Conservation (phyloP, 2,329 filamentous ascomycete genomes). For the Arthrobotrys musiformis region DNA sequence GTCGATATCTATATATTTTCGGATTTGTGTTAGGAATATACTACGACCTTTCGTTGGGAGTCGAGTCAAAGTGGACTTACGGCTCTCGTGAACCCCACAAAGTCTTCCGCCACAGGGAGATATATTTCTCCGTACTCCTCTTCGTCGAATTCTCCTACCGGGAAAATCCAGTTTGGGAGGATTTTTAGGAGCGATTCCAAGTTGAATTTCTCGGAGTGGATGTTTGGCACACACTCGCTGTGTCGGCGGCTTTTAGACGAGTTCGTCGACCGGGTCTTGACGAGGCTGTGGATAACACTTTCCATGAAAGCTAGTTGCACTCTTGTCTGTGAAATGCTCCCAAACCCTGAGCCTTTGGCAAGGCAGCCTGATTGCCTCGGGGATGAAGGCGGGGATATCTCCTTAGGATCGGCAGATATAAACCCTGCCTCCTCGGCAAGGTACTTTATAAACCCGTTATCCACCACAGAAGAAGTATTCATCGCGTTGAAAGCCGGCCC, state of each 20-base stretch:
- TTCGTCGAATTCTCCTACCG: conserved; percentile 16
- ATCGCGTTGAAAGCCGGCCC: neutral
- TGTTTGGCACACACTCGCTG: neutral
- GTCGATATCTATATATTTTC: neutral
- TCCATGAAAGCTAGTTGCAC: conserved; percentile 5
- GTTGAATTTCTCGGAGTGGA: neutral
- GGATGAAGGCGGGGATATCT: neutral
- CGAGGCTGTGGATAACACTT: neutral
- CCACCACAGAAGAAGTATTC: neutral
- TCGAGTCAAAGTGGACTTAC: conserved; percentile 2
- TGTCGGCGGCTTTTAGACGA: neutral
- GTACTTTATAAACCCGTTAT: neutral
- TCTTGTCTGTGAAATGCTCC: neutral
- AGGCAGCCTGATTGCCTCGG: neutral
- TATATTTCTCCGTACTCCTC: conserved; percentile 13
- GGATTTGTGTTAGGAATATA: no score
- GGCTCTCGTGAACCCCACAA: neutral
- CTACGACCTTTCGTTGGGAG: no score
- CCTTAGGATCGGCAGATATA: neutral
- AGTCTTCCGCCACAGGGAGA: neutral
- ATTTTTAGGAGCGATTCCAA: neutral
- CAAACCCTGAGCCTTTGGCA: neutral
- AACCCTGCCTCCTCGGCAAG: conserved; percentile 1
- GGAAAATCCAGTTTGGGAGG: conserved; percentile 31
- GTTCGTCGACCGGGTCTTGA: neutral